Base-by-base conservation (phyloP, 1,284 basidiomycete species). In the Boletus hoseneyae region DNA sequence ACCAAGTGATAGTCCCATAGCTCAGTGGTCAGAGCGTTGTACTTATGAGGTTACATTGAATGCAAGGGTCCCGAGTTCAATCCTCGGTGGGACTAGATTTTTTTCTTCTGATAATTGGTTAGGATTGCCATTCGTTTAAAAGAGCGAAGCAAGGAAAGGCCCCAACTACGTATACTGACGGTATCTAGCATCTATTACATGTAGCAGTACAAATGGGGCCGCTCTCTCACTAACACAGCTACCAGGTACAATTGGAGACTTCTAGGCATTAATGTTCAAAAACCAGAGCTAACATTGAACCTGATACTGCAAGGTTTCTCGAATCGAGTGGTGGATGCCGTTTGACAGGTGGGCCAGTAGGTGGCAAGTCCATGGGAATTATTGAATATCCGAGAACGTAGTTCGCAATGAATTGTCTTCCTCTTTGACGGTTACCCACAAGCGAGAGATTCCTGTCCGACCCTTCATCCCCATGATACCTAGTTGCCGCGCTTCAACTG, bases 401-500 rank as follows among this genome's bases (percentile, higher is more conserved):
- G 42, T 45, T 52, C 12, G 44, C 34, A 44, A 25, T 36, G 45
- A 52, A 38, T 50, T 32, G 15, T 57, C 47, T 36, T 63, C 48
- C 40, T 63, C 53, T 47, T 25, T 33, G 40, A 63, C 54, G 18
- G 51, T 40, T 25, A 43, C 47, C 45, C 42, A 43, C 42, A 67
- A 19, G 34, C 54, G 46, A 33, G 62, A 53, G 2, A 58, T 39
- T 19, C 68, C 66, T 27, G 59, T 55, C 54, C 46, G 65, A 27
- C 42, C 54, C 29, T 48, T 42, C 32, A 48, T 53, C 37, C 50
- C 57, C 19, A 6, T 2, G 33, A 39, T 12, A 21, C 52, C 54
- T 4, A 62, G 21, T 23, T 53, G 45, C 35, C 46, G 73, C 9
- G 78, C 80, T 57, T 81, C 75, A 3, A 80, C 85, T 15, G 73